Conservation (phyloP, 1,284 basidiomycete genomes). For the Fomitopsis schrenkii region DNA sequence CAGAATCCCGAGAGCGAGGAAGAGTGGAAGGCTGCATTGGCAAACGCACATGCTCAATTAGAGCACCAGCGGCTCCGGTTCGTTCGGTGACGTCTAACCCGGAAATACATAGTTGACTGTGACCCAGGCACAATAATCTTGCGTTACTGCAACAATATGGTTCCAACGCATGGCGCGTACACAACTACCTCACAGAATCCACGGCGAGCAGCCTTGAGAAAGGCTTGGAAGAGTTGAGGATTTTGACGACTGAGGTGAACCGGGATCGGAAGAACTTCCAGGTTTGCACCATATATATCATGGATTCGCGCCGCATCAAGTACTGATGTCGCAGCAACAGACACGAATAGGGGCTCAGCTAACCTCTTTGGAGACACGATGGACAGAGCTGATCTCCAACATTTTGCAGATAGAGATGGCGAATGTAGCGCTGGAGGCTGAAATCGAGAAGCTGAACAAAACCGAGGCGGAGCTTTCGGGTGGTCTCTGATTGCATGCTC, state of each 20-base stretch:
- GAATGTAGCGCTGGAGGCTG: conserved; percentile 78
- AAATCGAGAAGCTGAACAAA: conserved; percentile 56
- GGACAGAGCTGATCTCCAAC: conserved; percentile 86
- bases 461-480: conserved; percentile 55
- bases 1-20: conserved; percentile 64
- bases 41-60: conserved; percentile 81
- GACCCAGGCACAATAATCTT: conserved; percentile 77
- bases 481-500: conserved; percentile 28
- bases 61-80: conserved; percentile 88
- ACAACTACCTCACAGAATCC: conserved; percentile 84
- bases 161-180: conserved; percentile 86
- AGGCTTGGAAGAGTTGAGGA: conserved; percentile 67
- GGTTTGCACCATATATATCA: conserved; percentile 38
- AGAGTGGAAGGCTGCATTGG: conserved; percentile 76
- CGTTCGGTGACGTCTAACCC: conserved; percentile 17
- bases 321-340: conserved; percentile 32
- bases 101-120: neutral
- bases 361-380: conserved; percentile 76
- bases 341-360: conserved; percentile 74
- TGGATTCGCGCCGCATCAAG: neutral
- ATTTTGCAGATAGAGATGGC: conserved; percentile 90
- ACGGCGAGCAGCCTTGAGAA: conserved; percentile 73
- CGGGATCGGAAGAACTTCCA: conserved; percentile 82
- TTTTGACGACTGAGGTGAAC: conserved; percentile 80
- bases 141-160: conserved; percentile 85